Conservation (phyloP, 257 asterid genomes). For the Solanum ossicruentum region DNA sequence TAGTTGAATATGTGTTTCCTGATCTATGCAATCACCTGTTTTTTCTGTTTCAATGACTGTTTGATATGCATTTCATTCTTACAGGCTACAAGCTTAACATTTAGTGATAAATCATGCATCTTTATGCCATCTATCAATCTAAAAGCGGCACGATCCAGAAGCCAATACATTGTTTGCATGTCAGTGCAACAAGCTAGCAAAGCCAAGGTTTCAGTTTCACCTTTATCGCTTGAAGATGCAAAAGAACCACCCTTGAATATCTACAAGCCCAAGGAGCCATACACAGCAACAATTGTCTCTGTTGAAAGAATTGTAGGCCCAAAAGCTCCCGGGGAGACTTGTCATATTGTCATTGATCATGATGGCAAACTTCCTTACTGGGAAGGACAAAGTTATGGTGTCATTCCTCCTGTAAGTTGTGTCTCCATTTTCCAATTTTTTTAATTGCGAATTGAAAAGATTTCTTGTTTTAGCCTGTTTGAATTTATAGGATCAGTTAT, state of each 20-base stretch:
- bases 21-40: not conserved
- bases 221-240: slow-evolving; percentile 66
- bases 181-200: slow-evolving; percentile 81
- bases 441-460: not conserved
- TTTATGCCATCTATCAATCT: slow-evolving; percentile 21
- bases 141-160: slow-evolving; percentile 16
- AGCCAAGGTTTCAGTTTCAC: slow-evolving; percentile 59
- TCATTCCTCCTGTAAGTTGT: slow-evolving; percentile 76
- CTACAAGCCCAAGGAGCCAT: slow-evolving; percentile 75
- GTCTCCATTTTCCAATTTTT: not conserved
- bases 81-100: slow-evolving; percentile 41
- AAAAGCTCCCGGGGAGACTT: slow-evolving; percentile 95
- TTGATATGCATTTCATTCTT: slow-evolving; percentile 4
- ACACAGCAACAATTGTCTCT: slow-evolving; percentile 66
- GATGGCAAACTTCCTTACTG: slow-evolving; percentile 92
- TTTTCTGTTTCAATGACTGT: not conserved
- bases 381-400: slow-evolving; percentile 98
- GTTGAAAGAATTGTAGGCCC: slow-evolving; percentile 88
- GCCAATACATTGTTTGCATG: slow-evolving; percentile 48
- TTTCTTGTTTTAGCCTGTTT: not conserved
- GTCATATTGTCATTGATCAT: slow-evolving; percentile 89
- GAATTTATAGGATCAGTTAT: not conserved
- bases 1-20: not conserved
- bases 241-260: slow-evolving; percentile 85
- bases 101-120: slow-evolving; percentile 31